Percentiles rank a stretch among this genome's conserved stretches.
phyloP scores from a whole-genome alignment of 805 yeast species.

The Ogataea trehalophila region DNA sequence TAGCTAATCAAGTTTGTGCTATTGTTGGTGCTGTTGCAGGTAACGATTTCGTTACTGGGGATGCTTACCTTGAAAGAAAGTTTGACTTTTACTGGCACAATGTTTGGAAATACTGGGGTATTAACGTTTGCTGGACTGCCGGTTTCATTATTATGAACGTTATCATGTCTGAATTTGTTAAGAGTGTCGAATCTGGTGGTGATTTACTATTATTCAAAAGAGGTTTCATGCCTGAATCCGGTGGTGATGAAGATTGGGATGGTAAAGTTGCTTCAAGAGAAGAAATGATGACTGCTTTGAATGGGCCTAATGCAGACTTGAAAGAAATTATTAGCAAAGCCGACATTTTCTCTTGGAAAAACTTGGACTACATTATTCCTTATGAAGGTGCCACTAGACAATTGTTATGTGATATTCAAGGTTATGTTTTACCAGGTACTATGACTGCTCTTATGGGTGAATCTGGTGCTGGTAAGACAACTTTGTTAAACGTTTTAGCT shows the following conservation, averaged over 20 bases:
- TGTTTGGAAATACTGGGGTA: constrained; percentile 45
- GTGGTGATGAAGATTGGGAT: constrained; percentile 34
- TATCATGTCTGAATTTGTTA: constrained; percentile 23
- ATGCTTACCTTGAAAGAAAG: constrained; percentile 30
- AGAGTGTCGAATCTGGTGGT: constrained; percentile 21
- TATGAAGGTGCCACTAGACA: constrained; percentile 38
- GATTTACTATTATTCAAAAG: constrained; percentile 39
- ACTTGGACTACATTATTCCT: constrained; percentile 53
- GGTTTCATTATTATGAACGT: constrained; percentile 24
- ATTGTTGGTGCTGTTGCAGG: constrained; percentile 42
- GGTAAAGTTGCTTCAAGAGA: constrained; percentile 31
- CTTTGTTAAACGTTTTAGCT: constrained; percentile 48
- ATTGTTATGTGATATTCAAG: constrained; percentile 39
- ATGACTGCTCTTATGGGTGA: constrained; percentile 60
- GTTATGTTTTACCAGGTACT: constrained; percentile 46
- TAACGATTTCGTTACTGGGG: constrained; percentile 28
- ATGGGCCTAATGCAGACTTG: constrained; percentile 21
- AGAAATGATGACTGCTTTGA: constrained; percentile 20
- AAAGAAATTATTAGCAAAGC: constrained; percentile 16
- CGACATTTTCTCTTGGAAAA: constrained; percentile 59
- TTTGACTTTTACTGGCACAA: constrained; percentile 35
- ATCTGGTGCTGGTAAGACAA: constrained; percentile 60
- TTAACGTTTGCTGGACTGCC: constrained; percentile 42
- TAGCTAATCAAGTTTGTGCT: constrained; percentile 43
- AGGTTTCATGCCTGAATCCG: constrained; percentile 31